These are phyloP conservation scores for Fragaria ananassa DNA, from an alignment of 306 rosid genomes.

Conservation along the genomic window DNA sequence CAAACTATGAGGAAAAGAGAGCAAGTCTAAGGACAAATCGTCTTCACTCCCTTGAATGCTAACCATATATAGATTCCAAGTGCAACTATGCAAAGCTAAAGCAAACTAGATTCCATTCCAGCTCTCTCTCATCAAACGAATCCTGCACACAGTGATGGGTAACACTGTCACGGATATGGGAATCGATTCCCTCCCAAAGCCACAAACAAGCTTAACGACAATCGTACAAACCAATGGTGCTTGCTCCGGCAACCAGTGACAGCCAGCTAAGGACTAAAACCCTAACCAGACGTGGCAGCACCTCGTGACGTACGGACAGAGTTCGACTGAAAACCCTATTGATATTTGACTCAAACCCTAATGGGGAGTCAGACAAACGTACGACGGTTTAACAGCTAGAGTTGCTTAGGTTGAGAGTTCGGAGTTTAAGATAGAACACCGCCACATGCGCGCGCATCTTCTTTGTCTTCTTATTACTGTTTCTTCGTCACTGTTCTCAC, in stretches of 20 bases:
- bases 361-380: neutral
- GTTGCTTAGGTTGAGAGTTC: neutral
- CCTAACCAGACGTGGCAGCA: neutral
- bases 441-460: slow-evolving; percentile 7
- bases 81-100: neutral
- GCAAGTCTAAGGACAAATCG: neutral
- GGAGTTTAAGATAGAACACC: neutral
- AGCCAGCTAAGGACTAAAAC: neutral
- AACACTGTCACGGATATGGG: neutral
- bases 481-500: neutral
- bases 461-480: neutral
- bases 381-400: neutral
- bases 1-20: neutral
- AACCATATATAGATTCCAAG: neutral
- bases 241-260: neutral
- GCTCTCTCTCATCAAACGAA: neutral
- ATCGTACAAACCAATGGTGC: neutral
- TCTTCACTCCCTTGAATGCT: neutral
- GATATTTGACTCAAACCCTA: neutral
- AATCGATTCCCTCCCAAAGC: neutral
- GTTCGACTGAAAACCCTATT: neutral
- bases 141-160: neutral
- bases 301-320: neutral
- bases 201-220: neutral
- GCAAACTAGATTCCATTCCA: neutral